Percentiles rank a stretch among this genome's conserved stretches.
Conservation (phyloP, 2,329 filamentous ascomycete genomes). For the Dactylellina parvicollis region DNA sequence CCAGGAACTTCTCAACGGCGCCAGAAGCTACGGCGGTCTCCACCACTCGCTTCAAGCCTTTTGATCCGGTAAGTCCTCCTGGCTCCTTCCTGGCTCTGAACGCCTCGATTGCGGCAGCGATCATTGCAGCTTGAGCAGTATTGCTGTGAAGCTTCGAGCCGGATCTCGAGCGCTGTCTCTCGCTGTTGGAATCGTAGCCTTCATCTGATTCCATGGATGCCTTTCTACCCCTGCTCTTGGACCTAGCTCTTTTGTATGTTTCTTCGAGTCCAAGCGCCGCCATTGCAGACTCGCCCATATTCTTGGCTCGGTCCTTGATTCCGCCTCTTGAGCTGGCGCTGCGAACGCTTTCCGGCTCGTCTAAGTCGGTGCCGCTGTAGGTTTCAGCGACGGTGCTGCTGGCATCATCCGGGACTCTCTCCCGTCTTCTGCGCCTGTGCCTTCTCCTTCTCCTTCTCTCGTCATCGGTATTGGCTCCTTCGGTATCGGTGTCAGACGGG, state of each 20-base stretch:
- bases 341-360: conserved; percentile 6
- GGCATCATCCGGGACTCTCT: conserved; percentile 33
- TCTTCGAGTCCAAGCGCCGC: conserved; percentile 40
- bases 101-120: conserved; percentile 42
- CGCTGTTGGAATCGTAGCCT: conserved; percentile 46
- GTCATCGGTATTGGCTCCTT: conserved; percentile 32
- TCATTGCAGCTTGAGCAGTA: conserved; percentile 45
- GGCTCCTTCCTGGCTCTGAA: conserved; percentile 50
- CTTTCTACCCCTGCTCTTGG: conserved; percentile 33
- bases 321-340: conserved; percentile 17
- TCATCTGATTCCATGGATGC: conserved; percentile 31
- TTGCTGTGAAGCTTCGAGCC: conserved; percentile 20
- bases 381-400: conserved; percentile 26
- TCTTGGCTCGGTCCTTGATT: conserved; percentile 36
- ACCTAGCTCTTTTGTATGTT: conserved; percentile 28
- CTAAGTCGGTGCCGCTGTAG: conserved; percentile 19
- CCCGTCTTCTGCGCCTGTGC: conserved; percentile 33
- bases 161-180: conserved; percentile 25
- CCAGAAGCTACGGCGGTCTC: conserved; percentile 47
- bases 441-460: conserved; percentile 28
- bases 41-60: conserved; percentile 40
- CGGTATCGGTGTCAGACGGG: conserved; percentile 22
- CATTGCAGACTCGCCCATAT: conserved; percentile 39
- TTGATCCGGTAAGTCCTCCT: conserved; percentile 46
- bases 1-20: conserved; percentile 42